phyloP scores from a whole-genome alignment of 176 grass and related monocot species.

The Hordeum marinum region DNA sequence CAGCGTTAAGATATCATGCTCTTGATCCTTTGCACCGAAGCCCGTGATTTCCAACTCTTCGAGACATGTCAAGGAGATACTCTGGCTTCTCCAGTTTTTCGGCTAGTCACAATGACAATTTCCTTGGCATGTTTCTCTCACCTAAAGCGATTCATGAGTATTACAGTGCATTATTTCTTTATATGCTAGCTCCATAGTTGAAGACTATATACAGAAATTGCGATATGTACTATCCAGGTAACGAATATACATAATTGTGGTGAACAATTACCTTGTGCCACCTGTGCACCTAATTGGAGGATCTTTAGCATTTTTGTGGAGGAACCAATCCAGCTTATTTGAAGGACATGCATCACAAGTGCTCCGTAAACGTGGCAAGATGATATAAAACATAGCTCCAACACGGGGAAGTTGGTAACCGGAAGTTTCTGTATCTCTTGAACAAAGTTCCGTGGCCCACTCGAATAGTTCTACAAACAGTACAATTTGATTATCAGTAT shows the following conservation, averaged over 20 bases:
- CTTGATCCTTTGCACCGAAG: background rate
- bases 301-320: background rate
- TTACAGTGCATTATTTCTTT: background rate
- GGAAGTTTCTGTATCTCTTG: background rate
- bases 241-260: fast-evolving
- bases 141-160: background rate
- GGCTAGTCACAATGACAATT: background rate
- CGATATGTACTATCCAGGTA: background rate
- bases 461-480: background rate
- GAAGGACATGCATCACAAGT: background rate
- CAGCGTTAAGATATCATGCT: background rate
- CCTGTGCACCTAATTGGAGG: too few species aligned
- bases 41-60: background rate
- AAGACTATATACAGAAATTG: background rate
- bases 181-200: too few species aligned
- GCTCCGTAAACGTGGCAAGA: background rate
- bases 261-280: background rate
- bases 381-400: background rate
- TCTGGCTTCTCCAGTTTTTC: background rate
- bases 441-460: background rate
- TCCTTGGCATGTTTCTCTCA: background rate
- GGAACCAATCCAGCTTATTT: background rate
- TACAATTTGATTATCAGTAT: background rate
- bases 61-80: background rate
- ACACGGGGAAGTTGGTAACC: background rate